A percentile compares a stretch with the other conserved stretches of the same genome.
Evolutionary conservation across 805 yeast species (phyloP).

Genomic region (Hanseniaspora jakobsenii): DNA sequence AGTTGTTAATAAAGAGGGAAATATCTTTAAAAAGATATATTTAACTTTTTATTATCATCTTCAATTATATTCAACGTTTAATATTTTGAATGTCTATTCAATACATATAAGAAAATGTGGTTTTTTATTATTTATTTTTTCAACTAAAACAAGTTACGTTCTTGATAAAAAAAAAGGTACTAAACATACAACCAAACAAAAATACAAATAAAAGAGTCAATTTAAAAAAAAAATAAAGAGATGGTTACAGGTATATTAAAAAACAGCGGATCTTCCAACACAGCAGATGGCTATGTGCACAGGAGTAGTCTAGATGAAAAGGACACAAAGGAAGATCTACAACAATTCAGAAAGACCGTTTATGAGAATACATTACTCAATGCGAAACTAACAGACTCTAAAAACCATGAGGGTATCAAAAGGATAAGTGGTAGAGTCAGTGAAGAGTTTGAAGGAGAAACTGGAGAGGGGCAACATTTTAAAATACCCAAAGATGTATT

Average conservation of each 20-base stretch:
- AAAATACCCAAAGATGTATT: slow-evolving; percentile 27
- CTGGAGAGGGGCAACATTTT: slow-evolving; percentile 11
- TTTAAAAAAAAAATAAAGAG: not conserved
- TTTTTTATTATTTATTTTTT: too few species aligned
- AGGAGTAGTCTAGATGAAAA: slow-evolving; percentile 20
- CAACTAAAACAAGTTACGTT: too few species aligned
- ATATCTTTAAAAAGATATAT: too few species aligned
- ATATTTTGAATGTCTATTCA: too few species aligned
- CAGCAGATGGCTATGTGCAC: not conserved
- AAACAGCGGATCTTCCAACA: slow-evolving; percentile 20
- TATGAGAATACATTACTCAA: slow-evolving; percentile 68
- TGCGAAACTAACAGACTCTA: slow-evolving; percentile 36
- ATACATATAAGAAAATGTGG: too few species aligned
- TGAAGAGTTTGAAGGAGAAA: slow-evolving; percentile 5
- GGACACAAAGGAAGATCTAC: slow-evolving; percentile 18
- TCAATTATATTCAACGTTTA: too few species aligned
- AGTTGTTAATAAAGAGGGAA: too few species aligned
- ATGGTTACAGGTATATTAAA: slow-evolving; percentile 37
- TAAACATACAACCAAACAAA: not conserved
- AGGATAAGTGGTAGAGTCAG: slow-evolving; percentile 21
- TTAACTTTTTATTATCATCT: too few species aligned
- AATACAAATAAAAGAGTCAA: not conserved
- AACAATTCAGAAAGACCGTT: slow-evolving; percentile 52
- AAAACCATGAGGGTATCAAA: slow-evolving; percentile 16
- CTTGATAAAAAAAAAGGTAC: not conserved